Percentiles rank a stretch among this genome's conserved stretches.
Evolutionary conservation across 2,329 filamentous ascomycete genomes (phyloP).

Genomic region (Arthrocladium fulminans): DNA sequence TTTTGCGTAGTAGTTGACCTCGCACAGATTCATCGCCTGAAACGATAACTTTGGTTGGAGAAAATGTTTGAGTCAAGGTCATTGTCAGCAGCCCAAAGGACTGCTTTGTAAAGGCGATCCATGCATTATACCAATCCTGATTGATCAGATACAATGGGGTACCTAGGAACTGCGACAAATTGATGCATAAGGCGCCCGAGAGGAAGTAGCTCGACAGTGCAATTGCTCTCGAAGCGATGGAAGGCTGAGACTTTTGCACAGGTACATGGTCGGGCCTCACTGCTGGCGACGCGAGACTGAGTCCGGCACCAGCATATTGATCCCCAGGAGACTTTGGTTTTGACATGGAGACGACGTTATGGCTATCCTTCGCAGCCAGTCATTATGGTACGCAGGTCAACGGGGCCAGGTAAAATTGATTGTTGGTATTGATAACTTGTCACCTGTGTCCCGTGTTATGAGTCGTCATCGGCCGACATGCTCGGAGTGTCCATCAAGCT

Average conservation of each 20-base stretch:
- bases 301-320: constrained; percentile 17
- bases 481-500: neutral
- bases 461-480: neutral
- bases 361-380: neutral
- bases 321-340: constrained; percentile 11
- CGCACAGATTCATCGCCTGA: constrained; percentile 74
- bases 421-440: constrained; percentile 4
- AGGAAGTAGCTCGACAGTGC: constrained; percentile 25
- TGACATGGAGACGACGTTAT: constrained; percentile 12
- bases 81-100: constrained; percentile 71
- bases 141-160: constrained; percentile 67
- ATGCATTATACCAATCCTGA: constrained; percentile 70
- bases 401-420: neutral
- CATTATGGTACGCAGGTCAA: neutral
- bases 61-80: constrained; percentile 77
- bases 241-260: constrained; percentile 19
- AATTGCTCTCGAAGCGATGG: constrained; percentile 22
- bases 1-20: constrained; percentile 60
- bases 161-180: constrained; percentile 66
- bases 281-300: constrained; percentile 18
- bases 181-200: constrained; percentile 37
- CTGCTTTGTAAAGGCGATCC: constrained; percentile 80
- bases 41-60: constrained; percentile 71
- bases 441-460: neutral
- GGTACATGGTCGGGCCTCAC: constrained; percentile 18